Evolutionary conservation across 805 yeast species (phyloP).

Genomic region (Candida berthetii): DNA sequence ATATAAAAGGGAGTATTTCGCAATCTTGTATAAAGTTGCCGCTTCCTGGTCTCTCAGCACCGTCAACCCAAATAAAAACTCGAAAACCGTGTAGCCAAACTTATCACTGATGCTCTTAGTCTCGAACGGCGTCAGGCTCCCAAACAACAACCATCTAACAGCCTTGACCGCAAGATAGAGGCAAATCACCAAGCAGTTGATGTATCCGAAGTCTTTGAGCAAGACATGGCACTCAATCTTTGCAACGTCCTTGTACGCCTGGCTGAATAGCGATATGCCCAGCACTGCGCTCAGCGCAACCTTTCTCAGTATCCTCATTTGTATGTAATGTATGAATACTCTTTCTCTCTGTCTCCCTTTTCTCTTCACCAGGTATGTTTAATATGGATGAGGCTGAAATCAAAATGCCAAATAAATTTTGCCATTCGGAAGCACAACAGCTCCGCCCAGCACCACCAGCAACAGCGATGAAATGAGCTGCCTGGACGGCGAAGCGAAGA

Average conservation of each 20-base stretch:
- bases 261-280: neutral
- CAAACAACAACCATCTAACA: neutral
- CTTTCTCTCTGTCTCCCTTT: too few species aligned
- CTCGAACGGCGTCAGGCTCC: neutral
- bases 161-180: neutral
- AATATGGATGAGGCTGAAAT: too few species aligned
- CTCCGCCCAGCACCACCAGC: too few species aligned
- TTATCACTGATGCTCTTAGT: neutral
- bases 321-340: too few species aligned
- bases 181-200: conserved; percentile 1
- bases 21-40: neutral
- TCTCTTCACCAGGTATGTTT: too few species aligned
- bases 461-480: too few species aligned
- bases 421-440: too few species aligned
- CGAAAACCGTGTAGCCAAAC: conserved; percentile 3
- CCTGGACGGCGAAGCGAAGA: too few species aligned
- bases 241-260: neutral
- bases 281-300: neutral
- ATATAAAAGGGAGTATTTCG: conserved; percentile 9
- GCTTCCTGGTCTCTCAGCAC: neutral
- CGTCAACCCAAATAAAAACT: conserved; percentile 2
- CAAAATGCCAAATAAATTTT: too few species aligned
- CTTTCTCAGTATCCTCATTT: too few species aligned
- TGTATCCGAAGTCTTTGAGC: conserved; percentile 1
- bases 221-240: neutral